Conservation (phyloP, 495 filamentous ascomycete species). For the Neurospora sp. region DNA sequence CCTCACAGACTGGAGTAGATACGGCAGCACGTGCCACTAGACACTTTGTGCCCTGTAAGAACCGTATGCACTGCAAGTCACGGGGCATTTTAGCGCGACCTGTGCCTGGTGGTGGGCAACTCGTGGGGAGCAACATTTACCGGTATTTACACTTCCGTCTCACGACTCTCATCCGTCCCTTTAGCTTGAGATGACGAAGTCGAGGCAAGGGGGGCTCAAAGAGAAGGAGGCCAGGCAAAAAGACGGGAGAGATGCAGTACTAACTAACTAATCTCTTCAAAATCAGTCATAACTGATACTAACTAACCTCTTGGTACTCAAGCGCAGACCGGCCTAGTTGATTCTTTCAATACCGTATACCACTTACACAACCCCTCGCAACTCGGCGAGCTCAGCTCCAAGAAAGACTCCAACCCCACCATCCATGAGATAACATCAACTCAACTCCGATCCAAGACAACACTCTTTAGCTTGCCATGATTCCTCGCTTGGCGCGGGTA, state of each 20-base stretch:
- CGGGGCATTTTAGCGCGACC: neutral
- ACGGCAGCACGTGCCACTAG: conserved; percentile 19
- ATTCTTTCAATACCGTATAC: neutral
- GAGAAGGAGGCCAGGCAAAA: neutral
- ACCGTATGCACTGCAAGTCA: neutral
- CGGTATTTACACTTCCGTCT: neutral
- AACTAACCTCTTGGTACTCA: neutral
- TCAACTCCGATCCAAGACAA: neutral
- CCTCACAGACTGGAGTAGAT: conserved; percentile 15
- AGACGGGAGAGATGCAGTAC: neutral
- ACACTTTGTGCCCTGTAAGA: neutral
- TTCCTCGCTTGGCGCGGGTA: neutral
- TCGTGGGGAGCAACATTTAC: neutral
- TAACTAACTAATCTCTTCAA: neutral
- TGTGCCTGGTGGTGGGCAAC: neutral
- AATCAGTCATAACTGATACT: neutral
- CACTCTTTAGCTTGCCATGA: neutral
- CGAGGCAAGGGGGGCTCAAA: neutral
- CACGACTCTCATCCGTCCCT: neutral
- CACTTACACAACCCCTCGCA: neutral
- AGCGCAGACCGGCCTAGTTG: neutral
- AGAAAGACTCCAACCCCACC: neutral
- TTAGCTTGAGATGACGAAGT: neutral
- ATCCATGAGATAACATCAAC: neutral
- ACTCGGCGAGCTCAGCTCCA: neutral